phyloP scores from a whole-genome alignment of 2,329 filamentous ascomycete species.

The Claviceps sp. region DNA sequence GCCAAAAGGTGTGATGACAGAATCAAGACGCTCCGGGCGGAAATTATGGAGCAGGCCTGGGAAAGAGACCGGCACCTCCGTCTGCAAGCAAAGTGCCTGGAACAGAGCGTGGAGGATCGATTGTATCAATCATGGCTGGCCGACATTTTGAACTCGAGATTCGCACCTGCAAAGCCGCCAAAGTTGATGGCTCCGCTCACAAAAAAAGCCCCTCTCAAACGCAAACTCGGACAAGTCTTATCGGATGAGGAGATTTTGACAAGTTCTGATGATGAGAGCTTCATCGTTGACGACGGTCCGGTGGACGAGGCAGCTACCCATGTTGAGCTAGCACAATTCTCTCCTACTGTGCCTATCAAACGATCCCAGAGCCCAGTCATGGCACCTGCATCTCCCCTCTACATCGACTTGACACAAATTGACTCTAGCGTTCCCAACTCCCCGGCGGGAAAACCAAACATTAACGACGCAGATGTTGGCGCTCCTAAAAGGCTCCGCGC shows the following conservation, averaged over 20 bases:
- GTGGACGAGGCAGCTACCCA: neutral
- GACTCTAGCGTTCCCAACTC: constrained; percentile 7
- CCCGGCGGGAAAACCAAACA: constrained; percentile 1
- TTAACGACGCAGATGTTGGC: constrained; percentile 11
- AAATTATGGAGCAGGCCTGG: constrained; percentile 42
- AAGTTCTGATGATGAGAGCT: constrained; percentile 35
- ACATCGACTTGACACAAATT: constrained; percentile 18
- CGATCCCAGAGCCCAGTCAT: constrained; percentile 4
- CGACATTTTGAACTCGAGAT: constrained; percentile 27
- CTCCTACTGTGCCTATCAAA: neutral
- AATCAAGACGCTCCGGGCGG: constrained; percentile 38
- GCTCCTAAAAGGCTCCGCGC: constrained; percentile 9
- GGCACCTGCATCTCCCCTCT: constrained; percentile 9
- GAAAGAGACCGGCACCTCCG: constrained; percentile 36
- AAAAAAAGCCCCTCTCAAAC: constrained; percentile 2
- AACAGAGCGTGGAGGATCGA: constrained; percentile 50
- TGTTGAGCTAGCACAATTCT: neutral
- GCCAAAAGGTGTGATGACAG: constrained; percentile 33
- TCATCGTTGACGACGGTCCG: constrained; percentile 27
- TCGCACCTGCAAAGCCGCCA: constrained; percentile 25
- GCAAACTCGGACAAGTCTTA: constrained; percentile 20
- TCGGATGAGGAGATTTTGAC: constrained; percentile 29
- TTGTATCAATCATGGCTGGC: constrained; percentile 39
- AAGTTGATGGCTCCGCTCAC: constrained; percentile 17
- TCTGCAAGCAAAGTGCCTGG: constrained; percentile 43